Evolutionary conservation across 331 rosid genomes (phyloP).

Genomic region (Quercus lobata): DNA sequence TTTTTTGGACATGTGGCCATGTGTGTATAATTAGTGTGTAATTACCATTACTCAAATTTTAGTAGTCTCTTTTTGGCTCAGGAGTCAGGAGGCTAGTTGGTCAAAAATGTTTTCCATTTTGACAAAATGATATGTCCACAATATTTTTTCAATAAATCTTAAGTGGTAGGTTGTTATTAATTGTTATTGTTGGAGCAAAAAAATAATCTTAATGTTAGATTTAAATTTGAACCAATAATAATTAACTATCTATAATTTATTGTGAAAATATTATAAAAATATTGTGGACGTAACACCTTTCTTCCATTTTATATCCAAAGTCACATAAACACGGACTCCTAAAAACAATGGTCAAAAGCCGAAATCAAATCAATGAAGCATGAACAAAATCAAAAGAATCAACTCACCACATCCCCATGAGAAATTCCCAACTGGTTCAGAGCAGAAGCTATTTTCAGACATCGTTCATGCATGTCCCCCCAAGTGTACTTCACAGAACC

Average conservation of each 20-base stretch:
- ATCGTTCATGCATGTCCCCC: conserved; percentile 65
- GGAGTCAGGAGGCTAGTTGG: no score
- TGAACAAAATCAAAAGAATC: background rate
- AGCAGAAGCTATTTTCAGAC: conserved; percentile 69
- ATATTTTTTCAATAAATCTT: fast-evolving
- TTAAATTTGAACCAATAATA: no score
- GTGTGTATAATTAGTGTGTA: no score
- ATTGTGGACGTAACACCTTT: no score
- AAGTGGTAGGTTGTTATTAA: fast-evolving
- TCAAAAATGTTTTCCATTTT: no score
- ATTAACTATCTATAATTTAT: fast-evolving
- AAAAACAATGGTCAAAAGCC: background rate
- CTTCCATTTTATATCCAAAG: no score
- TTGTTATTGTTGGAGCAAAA: no score
- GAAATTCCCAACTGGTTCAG: conserved; percentile 59
- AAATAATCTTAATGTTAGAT: no score
- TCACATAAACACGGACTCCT: background rate
- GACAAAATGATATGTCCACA: fast-evolving
- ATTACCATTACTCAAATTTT: no score
- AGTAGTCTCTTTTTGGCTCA: no score
- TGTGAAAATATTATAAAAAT: no score
- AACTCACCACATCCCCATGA: conserved; percentile 66
- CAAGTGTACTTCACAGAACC: conserved; percentile 50
- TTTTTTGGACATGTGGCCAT: no score
- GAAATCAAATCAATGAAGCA: background rate